Evolutionary conservation across 352 stramenopile genomes (phyloP).

Genomic region (Phytophthora pluvialis): DNA sequence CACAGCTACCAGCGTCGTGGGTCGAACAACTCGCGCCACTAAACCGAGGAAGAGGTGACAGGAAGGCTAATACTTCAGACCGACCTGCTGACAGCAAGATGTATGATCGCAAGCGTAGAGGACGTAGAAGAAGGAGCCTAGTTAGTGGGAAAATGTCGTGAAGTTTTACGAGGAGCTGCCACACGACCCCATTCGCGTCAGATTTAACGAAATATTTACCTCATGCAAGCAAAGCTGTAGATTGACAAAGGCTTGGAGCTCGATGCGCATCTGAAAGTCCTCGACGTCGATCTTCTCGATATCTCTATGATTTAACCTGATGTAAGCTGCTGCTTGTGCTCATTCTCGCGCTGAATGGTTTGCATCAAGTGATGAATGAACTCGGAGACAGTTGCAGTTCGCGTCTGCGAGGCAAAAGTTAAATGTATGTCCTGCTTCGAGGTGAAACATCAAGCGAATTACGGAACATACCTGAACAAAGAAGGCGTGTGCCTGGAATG

Average conservation of each 20-base stretch:
- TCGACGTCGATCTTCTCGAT: not conserved
- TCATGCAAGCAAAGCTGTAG: slow-evolving; percentile 14
- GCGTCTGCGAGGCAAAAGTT: slow-evolving; percentile 24
- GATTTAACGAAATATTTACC: slow-evolving; percentile 23
- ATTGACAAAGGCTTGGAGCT: not conserved
- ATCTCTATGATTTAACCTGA: slow-evolving; percentile 20
- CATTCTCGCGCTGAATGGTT: slow-evolving; percentile 34
- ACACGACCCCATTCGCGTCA: not conserved
- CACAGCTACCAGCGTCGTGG: slow-evolving; percentile 22
- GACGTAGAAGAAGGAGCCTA: slow-evolving; percentile 6
- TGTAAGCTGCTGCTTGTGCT: slow-evolving; percentile 38
- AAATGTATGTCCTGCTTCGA: not conserved
- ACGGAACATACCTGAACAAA: slow-evolving; percentile 58
- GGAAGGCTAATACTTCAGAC: slow-evolving; percentile 7
- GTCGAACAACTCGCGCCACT: slow-evolving; percentile 24
- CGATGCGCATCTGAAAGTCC: not conserved
- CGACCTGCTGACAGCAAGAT: slow-evolving; percentile 9
- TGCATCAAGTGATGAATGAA: slow-evolving; percentile 40
- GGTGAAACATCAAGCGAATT: not conserved
- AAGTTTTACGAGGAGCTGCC: slow-evolving; percentile 9
- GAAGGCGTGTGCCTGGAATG: slow-evolving; percentile 82
- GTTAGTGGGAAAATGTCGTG: slow-evolving; percentile 8
- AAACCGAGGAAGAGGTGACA: not conserved
- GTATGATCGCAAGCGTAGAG: slow-evolving; percentile 1
- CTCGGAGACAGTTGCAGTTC: slow-evolving; percentile 19